Evolutionary conservation across 2,329 filamentous ascomycete species (phyloP), one percentile per base, ranked within the genome.

Genomic region (Alternaria postmessia): DNA sequence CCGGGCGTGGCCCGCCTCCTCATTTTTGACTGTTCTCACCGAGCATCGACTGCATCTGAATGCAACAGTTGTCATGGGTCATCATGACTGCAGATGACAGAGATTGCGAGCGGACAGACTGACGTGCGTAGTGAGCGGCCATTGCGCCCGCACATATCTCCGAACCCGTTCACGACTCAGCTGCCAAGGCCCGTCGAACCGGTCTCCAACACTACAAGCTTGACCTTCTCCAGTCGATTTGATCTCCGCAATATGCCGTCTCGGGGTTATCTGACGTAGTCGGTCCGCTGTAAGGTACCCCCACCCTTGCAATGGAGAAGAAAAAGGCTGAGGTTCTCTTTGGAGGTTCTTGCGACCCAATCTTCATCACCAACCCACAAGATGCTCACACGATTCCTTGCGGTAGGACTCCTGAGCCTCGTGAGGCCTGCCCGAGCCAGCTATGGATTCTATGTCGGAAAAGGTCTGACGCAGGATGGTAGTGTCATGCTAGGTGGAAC

Each of bases 401-500:
- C 53, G 7, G 44, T 58, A 41, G 58, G 47, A 16, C 54, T 67
- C 12, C 48, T 66, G 11, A 39, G 62, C 22, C 43, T 69, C 34
- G 42, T 59, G 1, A 57, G 66, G 12, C 61, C 61, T 1, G 46
- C 61, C 6, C 52, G 54, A n/a, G 79, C 79, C n/a, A 83, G 81
- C 71, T 82, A 83, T 67, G 81, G 80, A 14, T 83, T 83, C 68
- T 83, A 83, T 53, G 80, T 83, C 18, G 81, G 82, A 60, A 82
- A 81, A 60, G 74, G 77, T 39, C 77, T 83, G 61, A 83, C 81
- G 0, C 69, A 75, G 14, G 77, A 80, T 61, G 80, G 79, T 30
- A 78, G 75, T 36, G 80, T 83, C 26, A 73, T 83, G 43, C 70
- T 83, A 20, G 81, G 81, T 60, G 81, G 81, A 22, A 83, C 81